A percentile compares a stretch with the other conserved stretches of the same genome.
Conservation (phyloP, 2,329 filamentous ascomycete genomes). For the Penicillium sp. region DNA sequence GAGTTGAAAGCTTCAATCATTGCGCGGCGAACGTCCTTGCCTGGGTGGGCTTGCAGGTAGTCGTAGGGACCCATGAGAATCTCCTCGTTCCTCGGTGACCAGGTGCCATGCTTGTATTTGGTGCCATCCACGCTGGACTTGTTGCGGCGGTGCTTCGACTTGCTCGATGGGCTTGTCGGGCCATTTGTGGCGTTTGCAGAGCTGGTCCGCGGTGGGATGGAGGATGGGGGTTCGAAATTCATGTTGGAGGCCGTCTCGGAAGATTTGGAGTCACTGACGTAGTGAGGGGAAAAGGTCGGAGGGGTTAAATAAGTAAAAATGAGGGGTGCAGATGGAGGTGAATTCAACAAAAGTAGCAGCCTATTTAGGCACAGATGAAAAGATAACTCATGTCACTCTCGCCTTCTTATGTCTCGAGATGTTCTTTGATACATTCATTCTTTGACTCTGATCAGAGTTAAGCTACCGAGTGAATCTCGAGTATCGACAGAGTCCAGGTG, state of each 20-base stretch:
- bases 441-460: neutral
- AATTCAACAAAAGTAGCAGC: neutral
- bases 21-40: constrained; percentile 47
- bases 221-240: constrained; percentile 58
- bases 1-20: constrained; percentile 47
- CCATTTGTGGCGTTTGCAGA: constrained; percentile 52
- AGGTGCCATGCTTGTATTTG: constrained; percentile 39
- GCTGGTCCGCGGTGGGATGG: constrained; percentile 72
- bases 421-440: neutral
- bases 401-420: neutral
- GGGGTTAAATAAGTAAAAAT: neutral
- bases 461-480: neutral
- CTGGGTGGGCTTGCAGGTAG: constrained; percentile 45
- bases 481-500: neutral
- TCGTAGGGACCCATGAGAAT: constrained; percentile 48
- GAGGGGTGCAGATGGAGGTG: neutral
- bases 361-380: neutral
- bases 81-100: constrained; percentile 41
- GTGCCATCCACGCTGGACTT: constrained; percentile 41
- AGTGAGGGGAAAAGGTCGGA: constrained; percentile 19
- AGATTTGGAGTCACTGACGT: constrained; percentile 18
- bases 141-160: constrained; percentile 35
- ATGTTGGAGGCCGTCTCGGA: constrained; percentile 24
- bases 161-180: constrained; percentile 10
- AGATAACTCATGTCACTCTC: neutral